Percentiles rank a stretch among this genome's conserved stretches.
phyloP scores from a whole-genome alignment of 192 early-diverging fungal species.

The Backusella morwellensis region DNA sequence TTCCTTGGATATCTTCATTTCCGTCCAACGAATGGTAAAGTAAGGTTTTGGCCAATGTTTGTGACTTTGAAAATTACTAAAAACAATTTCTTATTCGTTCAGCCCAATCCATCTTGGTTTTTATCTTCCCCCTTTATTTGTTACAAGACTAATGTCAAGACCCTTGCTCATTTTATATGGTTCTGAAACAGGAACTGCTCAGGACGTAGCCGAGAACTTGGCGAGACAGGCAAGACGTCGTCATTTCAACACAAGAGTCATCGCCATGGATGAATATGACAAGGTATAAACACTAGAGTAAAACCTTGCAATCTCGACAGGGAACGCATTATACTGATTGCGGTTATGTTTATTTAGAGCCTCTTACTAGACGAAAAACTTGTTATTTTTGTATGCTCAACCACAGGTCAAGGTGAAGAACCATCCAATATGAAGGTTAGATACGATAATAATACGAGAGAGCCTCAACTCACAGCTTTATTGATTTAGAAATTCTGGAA shows the following conservation, averaged over 20 bases:
- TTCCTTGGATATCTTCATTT: too few species aligned
- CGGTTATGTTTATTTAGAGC: slow-evolving; percentile 29
- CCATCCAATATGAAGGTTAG: slow-evolving; percentile 87
- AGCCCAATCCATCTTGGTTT: too few species aligned
- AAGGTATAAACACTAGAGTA: slow-evolving; percentile 29
- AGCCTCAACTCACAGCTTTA: not conserved
- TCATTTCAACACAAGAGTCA: slow-evolving; percentile 60
- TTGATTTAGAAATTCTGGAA: slow-evolving; percentile 77
- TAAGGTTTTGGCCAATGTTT: too few species aligned
- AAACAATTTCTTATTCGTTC: not conserved
- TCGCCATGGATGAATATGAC: slow-evolving; percentile 80
- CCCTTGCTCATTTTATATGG: slow-evolving; percentile 81
- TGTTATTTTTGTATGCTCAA: slow-evolving; percentile 87
- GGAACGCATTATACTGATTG: not conserved
- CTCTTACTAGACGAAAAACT: slow-evolving; percentile 57
- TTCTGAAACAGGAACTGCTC: slow-evolving; percentile 90
- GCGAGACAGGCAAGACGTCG: slow-evolving; percentile 75
- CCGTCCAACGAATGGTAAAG: too few species aligned
- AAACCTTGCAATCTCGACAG: not conserved
- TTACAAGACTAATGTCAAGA: slow-evolving; percentile 1
- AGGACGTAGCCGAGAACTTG: slow-evolving; percentile 86
- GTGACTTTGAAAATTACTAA: not conserved
- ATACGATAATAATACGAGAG: not conserved
- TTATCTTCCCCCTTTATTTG: not conserved
- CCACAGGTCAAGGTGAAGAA: slow-evolving; percentile 91